Conservation (phyloP, 2,329 filamentous ascomycete species). For the Plectosphaerella plurivora region DNA sequence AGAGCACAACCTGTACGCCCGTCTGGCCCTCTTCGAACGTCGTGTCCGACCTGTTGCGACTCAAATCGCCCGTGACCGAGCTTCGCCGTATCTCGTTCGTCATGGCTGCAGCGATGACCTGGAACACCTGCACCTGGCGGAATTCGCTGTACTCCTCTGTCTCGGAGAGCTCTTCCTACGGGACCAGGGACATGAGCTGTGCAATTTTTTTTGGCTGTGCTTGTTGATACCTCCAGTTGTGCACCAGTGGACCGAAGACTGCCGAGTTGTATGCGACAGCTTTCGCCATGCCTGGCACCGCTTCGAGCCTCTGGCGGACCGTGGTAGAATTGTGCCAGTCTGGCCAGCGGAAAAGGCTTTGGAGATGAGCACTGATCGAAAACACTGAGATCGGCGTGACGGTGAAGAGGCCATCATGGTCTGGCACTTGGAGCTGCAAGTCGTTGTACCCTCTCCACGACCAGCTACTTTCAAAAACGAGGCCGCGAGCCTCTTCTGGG, state of each 20-base stretch:
- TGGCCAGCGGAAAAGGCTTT: neutral
- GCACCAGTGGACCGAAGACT: no score
- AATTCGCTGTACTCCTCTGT: no score
- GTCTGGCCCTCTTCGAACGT: neutral
- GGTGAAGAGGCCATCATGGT: no score
- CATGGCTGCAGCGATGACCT: constrained; percentile 2
- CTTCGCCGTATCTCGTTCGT: constrained; percentile 6
- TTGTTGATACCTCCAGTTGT: no score
- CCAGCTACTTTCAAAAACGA: no score
- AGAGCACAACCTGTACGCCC: neutral
- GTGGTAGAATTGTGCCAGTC: neutral
- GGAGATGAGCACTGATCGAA: constrained; percentile 2
- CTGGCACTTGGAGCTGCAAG: no score
- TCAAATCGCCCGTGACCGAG: neutral
- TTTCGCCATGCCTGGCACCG: neutral
- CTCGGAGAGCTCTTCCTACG: neutral
- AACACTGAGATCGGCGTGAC: neutral
- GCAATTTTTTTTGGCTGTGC: no score
- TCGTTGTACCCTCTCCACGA: no score
- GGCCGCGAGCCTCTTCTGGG: no score
- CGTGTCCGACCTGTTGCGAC: neutral
- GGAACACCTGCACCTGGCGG: no score
- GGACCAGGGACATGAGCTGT: no score
- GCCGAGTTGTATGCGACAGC: constrained; percentile 2
- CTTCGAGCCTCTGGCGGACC: neutral